These are phyloP conservation scores for Annona cherimola DNA, from an alignment of 164 flowering plant genomes.

Conservation along the genomic window DNA sequence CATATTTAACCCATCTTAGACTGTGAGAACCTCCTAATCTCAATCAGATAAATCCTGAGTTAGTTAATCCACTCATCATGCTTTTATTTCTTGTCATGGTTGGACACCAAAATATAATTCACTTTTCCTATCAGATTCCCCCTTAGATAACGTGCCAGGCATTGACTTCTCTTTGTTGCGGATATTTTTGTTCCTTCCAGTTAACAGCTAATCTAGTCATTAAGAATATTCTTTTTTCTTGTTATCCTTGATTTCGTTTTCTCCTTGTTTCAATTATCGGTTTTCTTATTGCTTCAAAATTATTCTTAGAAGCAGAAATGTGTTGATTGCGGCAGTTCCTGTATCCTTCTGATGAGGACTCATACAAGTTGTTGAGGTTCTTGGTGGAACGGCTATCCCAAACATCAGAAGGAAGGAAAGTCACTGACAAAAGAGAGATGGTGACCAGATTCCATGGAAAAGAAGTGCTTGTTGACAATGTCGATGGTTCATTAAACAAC, in stretches of 20 bases:
- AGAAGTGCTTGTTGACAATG: constrained; percentile 6
- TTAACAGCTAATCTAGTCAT: too few relatives aligned
- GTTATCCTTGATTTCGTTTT: constrained; percentile 7
- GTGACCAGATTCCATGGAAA: constrained; percentile 5
- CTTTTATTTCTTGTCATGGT: too few relatives aligned
- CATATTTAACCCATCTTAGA: too few relatives aligned
- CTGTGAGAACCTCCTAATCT: too few relatives aligned
- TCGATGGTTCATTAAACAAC: constrained; percentile 6
- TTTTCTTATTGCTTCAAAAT: constrained; percentile 30
- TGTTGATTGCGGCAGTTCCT: constrained; percentile 84
- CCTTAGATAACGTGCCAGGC: too few relatives aligned
- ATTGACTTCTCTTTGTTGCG: too few relatives aligned
- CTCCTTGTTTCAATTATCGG: constrained; percentile 11
- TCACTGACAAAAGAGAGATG: constrained; percentile 9
- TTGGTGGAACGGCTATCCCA: constrained; percentile 62
- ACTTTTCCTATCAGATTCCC: too few relatives aligned
- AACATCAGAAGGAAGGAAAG: constrained; percentile 23
- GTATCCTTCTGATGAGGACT: constrained; percentile 82
- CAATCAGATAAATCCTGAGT: too few relatives aligned
- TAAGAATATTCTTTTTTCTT: too few relatives aligned
- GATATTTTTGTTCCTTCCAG: too few relatives aligned
- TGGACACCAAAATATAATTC: too few relatives aligned
- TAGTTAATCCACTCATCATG: too few relatives aligned
- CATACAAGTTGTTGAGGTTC: constrained; percentile 61
- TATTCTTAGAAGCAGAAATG: constrained; percentile 48